Evolutionary conservation across 805 yeast species (phyloP), one percentile per base, ranked within the genome.

Genomic region (Myxozyma neglecta): DNA sequence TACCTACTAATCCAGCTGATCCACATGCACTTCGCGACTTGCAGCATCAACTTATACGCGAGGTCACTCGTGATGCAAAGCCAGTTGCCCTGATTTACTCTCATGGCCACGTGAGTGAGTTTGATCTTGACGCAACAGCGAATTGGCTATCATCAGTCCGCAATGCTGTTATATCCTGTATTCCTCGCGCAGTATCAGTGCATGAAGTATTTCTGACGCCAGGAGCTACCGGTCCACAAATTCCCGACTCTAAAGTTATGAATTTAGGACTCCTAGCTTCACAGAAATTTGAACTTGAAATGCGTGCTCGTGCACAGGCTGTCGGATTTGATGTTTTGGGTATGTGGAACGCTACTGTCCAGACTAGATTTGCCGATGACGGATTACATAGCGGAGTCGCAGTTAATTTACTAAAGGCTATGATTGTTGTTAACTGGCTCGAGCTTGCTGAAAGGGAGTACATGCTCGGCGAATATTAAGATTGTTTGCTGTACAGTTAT

Each of bases 321-420:
- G 51, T n/a, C 10, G 49, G 50, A 5, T 20, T 64, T 24, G 60
- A 56, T 20, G 57, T 62, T 18, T 16, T 64, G 9, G 67, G 67
- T 7, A 61, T 62, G 20, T 64, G 67, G 67, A 64, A 64, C 57
- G 61, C 61, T 44, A 59, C 67, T 32, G 61, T 62, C 32, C 66
- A 62, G 48, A 53, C 66, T 16, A 20, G 16, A 16, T 62, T 59
- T 39, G 50, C 61, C 20, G 45, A 40, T 3, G 61, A 57, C 40
- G 66, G 66, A 1, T 32, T 60, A 18, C 66, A 57, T 50, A 32
- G 50, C 37, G 52, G 53, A 6, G n/a, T 64, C 8, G 40, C 35
- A 13, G 51, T 55, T 14, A 63, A 60, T 40, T 52, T 63, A 48
- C 45, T 65, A 18, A 65, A 64, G 48, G 61, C 65, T 7, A 56